These are phyloP conservation scores for Trichoderma sp. DNA, from an alignment of 2,329 filamentous ascomycete genomes.

Conservation along the genomic window DNA sequence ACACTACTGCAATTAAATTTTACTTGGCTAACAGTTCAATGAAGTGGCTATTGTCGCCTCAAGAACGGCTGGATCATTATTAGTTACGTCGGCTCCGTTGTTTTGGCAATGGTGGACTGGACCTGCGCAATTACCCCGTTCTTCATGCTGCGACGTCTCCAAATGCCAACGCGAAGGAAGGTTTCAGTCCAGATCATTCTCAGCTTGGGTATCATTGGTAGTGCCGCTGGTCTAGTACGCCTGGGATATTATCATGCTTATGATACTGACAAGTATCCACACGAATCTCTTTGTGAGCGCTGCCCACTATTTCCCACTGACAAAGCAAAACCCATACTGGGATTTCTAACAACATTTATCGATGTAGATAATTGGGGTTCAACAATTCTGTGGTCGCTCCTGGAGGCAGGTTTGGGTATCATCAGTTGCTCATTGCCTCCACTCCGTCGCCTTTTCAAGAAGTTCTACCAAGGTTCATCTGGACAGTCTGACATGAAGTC, in stretches of 20 bases:
- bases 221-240: not conserved
- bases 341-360: not conserved
- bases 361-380: not conserved
- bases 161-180: not conserved
- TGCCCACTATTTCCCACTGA: not conserved
- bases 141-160: not conserved
- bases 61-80: slow-evolving; percentile 2
- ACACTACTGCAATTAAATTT: not conserved
- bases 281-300: not conserved
- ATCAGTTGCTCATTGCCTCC: slow-evolving; percentile 1
- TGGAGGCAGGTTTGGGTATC: not conserved
- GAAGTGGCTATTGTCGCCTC: not conserved
- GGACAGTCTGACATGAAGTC: not conserved
- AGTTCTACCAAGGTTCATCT: not conserved
- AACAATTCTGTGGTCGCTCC: not conserved
- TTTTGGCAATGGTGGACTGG: not conserved
- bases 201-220: not conserved
- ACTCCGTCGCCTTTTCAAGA: not conserved
- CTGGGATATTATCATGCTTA: slow-evolving; percentile 2
- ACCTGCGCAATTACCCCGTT: not conserved
- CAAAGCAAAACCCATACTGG: not conserved
- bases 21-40: not conserved
- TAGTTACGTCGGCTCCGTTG: not conserved
- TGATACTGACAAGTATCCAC: slow-evolving; percentile 1
- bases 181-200: not conserved